These are phyloP conservation scores for Triangularia verruculosa DNA, from an alignment of 2,329 filamentous ascomycete genomes.

Conservation along the genomic window DNA sequence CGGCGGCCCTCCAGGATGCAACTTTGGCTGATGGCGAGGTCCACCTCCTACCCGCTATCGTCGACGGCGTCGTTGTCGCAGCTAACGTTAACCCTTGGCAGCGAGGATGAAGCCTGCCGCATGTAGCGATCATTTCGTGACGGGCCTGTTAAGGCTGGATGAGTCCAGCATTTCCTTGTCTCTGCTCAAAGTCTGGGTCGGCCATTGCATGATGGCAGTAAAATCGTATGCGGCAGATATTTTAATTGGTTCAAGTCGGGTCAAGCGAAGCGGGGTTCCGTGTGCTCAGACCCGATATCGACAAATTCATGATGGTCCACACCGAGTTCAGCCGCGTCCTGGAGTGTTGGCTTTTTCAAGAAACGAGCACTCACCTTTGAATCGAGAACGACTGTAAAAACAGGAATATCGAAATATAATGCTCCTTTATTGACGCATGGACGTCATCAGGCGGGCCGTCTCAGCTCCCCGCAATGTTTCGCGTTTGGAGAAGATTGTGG, in stretches of 20 bases:
- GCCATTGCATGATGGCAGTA: not conserved
- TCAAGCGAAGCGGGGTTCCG: not conserved
- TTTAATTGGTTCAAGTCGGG: not conserved
- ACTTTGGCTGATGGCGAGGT: too few species aligned
- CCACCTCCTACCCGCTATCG: not conserved
- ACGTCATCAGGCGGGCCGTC: not conserved
- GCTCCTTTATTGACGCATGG: too few species aligned
- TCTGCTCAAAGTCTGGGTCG: not conserved
- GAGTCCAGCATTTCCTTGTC: not conserved
- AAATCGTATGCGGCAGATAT: not conserved
- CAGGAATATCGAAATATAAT: not conserved
- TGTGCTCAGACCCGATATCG: not conserved
- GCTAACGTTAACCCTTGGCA: not conserved
- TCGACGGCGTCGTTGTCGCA: not conserved
- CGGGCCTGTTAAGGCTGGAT: too few species aligned
- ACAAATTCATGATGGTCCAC: not conserved
- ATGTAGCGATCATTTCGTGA: not conserved
- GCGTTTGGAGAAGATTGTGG: not conserved
- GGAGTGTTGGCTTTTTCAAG: not conserved
- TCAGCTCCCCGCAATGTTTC: not conserved
- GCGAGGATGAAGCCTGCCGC: not conserved
- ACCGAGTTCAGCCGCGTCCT: not conserved
- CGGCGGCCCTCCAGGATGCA: not conserved
- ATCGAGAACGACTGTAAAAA: not conserved
- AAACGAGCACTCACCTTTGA: too few species aligned